Evolutionary conservation across 148 eudicot species (phyloP), one percentile per base, ranked within the genome.

Genomic region (Talinum fruticosum): DNA sequence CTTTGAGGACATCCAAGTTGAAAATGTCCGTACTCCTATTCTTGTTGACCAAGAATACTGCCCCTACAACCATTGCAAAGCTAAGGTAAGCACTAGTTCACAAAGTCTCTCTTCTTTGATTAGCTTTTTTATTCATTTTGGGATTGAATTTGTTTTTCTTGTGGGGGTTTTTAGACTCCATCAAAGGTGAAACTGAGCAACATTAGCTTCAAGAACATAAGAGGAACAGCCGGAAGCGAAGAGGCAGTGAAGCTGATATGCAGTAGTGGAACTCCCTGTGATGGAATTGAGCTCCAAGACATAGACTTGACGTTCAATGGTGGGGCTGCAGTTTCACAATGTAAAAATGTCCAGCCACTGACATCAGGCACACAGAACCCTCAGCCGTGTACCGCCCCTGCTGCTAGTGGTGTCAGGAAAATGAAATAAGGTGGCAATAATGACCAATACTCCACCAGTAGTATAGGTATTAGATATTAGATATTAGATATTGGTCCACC

Each of bases 41-140:
- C 28, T 85, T 23, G 65, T 88, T 2, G 92, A 87, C 64, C 92
- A 88, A 69, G 79, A 82, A 53, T 92, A 90, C 45, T 90, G 97
- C 84, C 91, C 93, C 3, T 82, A 76, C 68, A 77, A 77, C 57
- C 87, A 75, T n/a, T 92, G 92, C 86, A 61, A 80, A 28, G 23
- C 24, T 0, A 75, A 80, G 81, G 86, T 82, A 76, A 53, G 28
- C 24, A 28, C 26, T 15, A 28, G 10, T 59, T 26, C 10, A 16
- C 5, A 29, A 35, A 59, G 14, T 18, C 18, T 69, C 62, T 13
- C 13, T 21, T 28, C 4, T 38, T 61, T 61, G 15, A 28, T 65
- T n/a, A 8, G 12, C 30, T n/a, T 23, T 10, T 10, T 12, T 21
- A 71, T 16, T 12, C n/a, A 16, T 59, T 53, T 18, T 33, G 0